Percentiles rank a stretch among this genome's conserved stretches.
Evolutionary conservation across 169 alveolate genomes (phyloP).

Genomic region (Cryptosporidium ubiquitum): DNA sequence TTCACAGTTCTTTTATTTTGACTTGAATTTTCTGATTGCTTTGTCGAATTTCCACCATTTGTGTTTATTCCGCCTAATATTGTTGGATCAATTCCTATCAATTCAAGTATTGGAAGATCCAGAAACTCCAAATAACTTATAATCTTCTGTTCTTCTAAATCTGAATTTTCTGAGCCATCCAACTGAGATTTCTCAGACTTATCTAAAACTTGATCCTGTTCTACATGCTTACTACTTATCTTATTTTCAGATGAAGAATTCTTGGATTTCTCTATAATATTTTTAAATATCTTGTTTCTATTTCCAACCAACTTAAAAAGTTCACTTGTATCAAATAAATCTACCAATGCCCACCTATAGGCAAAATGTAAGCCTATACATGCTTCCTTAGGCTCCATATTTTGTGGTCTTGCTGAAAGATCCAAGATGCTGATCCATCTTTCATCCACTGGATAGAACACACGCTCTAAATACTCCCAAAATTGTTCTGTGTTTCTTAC

Average conservation of each 20-base stretch:
- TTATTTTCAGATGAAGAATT: not conserved
- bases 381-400: constrained; percentile 21
- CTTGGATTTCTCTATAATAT: not conserved
- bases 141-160: constrained; percentile 11
- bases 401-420: constrained; percentile 58
- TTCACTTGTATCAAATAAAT: constrained; percentile 50
- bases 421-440: constrained; percentile 54
- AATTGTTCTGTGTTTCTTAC: constrained; percentile 68
- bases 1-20: not conserved
- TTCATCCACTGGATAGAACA: constrained; percentile 65
- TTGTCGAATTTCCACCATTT: not conserved
- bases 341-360: constrained; percentile 68
- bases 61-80: not conserved
- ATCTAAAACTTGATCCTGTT: not conserved
- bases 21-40: not conserved
- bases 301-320: constrained; percentile 48
- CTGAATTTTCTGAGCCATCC: not conserved
- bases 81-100: constrained; percentile 29
- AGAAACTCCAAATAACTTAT: constrained; percentile 15
- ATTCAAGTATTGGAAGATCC: constrained; percentile 59
- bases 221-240: not conserved
- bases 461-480: constrained; percentile 73
- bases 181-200: not conserved
- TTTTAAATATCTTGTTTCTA: constrained; percentile 7
- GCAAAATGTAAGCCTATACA: constrained; percentile 68